A percentile compares a stretch with the other conserved stretches of the same genome.
phyloP scores from a whole-genome alignment of 345 rosid species.

The Pseudoturritis turrita region DNA sequence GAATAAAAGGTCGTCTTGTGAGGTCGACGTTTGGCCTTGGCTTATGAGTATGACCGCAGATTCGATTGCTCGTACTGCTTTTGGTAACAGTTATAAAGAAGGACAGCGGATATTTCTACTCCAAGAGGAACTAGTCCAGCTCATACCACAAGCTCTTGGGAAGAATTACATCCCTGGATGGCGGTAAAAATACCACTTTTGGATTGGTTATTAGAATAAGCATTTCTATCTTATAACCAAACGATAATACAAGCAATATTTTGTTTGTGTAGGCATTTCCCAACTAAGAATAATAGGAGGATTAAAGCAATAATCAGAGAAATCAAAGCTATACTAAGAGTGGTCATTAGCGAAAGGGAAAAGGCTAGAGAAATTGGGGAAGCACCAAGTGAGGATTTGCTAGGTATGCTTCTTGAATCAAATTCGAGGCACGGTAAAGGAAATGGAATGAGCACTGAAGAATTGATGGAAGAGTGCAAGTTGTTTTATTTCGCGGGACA shows the following conservation, averaged over 20 bases:
- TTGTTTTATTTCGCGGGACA: constrained; percentile 13
- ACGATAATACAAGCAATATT: too few relatives aligned
- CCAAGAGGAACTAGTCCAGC: constrained; percentile 16
- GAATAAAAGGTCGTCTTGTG: constrained; percentile 9
- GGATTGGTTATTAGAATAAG: too few relatives aligned
- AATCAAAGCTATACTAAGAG: constrained; percentile 25
- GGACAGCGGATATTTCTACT: constrained; percentile 36
- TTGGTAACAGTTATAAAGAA: constrained; percentile 34
- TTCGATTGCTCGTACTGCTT: constrained; percentile 41
- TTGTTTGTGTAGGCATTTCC: constrained; percentile 33
- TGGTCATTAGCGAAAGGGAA: constrained; percentile 28
- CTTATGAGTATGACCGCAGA: constrained; percentile 30
- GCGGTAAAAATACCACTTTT: constrained; percentile 21
- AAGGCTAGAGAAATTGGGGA: constrained; percentile 31
- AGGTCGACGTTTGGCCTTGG: constrained; percentile 36
- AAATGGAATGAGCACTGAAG: constrained; percentile 36
- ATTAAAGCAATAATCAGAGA: constrained; percentile 27
- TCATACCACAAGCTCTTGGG: neutral
- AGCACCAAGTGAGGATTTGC: constrained; percentile 22
- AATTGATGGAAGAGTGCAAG: constrained; percentile 56
- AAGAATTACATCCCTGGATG: constrained; percentile 27
- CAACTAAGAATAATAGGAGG: constrained; percentile 39
- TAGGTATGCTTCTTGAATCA: constrained; percentile 45
- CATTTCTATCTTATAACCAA: too few relatives aligned
- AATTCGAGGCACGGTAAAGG: constrained; percentile 31